Evolutionary conservation across 768 basidiomycete genomes (phyloP), one percentile per base, ranked within the genome.

Genomic region (Calocybe gangraenosa): DNA sequence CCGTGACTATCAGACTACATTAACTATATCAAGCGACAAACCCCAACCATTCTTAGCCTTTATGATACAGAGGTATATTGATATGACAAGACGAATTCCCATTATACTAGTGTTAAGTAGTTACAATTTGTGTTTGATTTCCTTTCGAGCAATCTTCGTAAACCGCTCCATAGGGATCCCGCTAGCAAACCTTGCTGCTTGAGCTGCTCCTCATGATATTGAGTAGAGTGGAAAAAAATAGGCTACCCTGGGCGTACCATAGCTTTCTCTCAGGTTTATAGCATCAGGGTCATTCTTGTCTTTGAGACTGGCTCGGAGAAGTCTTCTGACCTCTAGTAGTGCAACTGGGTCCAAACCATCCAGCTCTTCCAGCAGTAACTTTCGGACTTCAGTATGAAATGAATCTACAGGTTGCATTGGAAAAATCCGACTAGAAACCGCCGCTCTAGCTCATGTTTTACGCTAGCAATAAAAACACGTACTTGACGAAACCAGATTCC

Each of bases 401-500:
- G 63, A 63, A 30, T 74, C 71, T 0, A 67, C 65, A 5, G 73
- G 50, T 49, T 81, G 76, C 14, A 68, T 59, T 9, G 78, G 78
- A 48, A 82, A 78, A 50, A 87, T 78, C 61, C 81, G 67, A 52
- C 82, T 85, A 51, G 48, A 47, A 49, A 45, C 2, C 17, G n/a
- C 23, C 15, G 15, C 45, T 25, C 40, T 42, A 18, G 37, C 35
- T 37, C 30, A 33, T 30, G n/a, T 32, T 3, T 22, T 22, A 22
- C 14, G 19, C 33, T 20, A 41, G 28, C 17, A 15, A 35, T 6
- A 10, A 8, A 25, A 2, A 47, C n/a, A 51, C 69, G 41, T 52
- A 84, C 81, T 84, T 87, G 51, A 84, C 61, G 56, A 87, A 87
- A 11, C 84, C 81, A 56, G 70, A 77, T 32, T 70, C 63, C 3